Conservation (phyloP, 2,329 filamentous ascomycete genomes). For the Fusarium newnesense region DNA sequence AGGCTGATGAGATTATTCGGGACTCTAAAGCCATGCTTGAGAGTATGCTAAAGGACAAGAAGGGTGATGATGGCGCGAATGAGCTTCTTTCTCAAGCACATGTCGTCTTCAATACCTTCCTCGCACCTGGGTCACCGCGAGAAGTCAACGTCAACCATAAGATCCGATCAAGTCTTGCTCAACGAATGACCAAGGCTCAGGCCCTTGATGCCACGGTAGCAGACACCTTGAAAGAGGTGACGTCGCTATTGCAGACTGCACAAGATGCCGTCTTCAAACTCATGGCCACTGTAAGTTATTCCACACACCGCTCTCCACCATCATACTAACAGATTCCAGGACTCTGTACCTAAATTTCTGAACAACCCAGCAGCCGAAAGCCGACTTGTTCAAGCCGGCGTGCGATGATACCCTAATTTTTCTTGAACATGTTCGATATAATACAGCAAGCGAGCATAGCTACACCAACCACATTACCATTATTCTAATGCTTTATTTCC, state of each 20-base stretch:
- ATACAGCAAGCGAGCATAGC: conserved; percentile 18
- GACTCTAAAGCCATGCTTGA: conserved; percentile 70
- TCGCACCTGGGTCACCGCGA: conserved; percentile 94
- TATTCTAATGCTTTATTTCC: conserved; percentile 22
- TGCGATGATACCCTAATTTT: conserved; percentile 20
- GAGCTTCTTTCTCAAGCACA: conserved; percentile 97
- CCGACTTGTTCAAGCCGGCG: conserved; percentile 31
- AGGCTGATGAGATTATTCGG: conserved; percentile 87
- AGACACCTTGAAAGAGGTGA: conserved; percentile 89
- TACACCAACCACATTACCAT: conserved; percentile 4
- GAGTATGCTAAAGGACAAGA: conserved; percentile 69
- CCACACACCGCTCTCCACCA: accelerated
- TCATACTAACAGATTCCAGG: conserved; percentile 55
- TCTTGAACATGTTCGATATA: neutral
- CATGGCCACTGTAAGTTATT: conserved; percentile 90
- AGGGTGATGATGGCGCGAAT: conserved; percentile 82
- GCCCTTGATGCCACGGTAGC: conserved; percentile 93
- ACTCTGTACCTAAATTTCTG: conserved; percentile 78
- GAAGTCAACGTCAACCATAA: conserved; percentile 98
- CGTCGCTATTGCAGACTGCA: conserved; percentile 87
- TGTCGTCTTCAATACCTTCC: conserved; percentile 97
- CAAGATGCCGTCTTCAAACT: conserved; percentile 97
- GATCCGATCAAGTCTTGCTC: conserved; percentile 90
- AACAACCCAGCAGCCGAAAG: conserved; percentile 59
- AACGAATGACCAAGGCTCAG: conserved; percentile 95